These are phyloP conservation scores for Verruconis gallopava DNA, from an alignment of 2,329 filamentous ascomycete genomes.

Conservation along the genomic window DNA sequence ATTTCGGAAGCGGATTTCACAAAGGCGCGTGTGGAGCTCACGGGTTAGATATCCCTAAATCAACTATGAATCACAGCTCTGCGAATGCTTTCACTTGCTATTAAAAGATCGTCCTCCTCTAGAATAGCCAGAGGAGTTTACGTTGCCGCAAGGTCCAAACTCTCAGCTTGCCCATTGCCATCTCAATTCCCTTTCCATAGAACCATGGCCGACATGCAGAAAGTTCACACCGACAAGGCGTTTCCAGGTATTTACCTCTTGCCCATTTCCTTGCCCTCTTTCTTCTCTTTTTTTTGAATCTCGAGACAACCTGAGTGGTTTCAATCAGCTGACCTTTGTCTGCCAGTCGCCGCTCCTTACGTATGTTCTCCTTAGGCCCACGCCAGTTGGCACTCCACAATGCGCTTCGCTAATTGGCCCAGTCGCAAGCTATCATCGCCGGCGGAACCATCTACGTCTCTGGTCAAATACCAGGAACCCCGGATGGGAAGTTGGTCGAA, in stretches of 20 bases:
- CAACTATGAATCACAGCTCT: too few species aligned
- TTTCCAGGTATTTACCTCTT: slow-evolving; percentile 27
- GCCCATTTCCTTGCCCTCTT: neutral
- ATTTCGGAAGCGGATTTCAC: too few species aligned
- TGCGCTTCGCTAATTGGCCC: neutral
- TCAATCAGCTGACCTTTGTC: neutral
- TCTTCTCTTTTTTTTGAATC: too few species aligned
- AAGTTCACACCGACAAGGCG: slow-evolving; percentile 28
- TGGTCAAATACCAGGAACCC: slow-evolving; percentile 63
- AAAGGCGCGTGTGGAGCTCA: too few species aligned
- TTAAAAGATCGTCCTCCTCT: too few species aligned
- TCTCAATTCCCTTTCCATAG: neutral
- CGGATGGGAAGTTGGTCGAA: slow-evolving; percentile 44
- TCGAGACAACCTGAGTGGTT: too few species aligned
- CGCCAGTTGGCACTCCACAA: neutral
- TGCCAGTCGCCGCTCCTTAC: slow-evolving; percentile 9
- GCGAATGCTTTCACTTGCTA: too few species aligned
- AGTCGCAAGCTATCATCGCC: slow-evolving; percentile 51
- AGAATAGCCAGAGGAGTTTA: too few species aligned
- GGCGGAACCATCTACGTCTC: slow-evolving; percentile 58
- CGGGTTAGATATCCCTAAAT: too few species aligned
- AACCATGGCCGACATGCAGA: slow-evolving; percentile 32
- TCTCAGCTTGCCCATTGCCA: too few species aligned
- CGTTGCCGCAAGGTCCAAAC: too few species aligned
- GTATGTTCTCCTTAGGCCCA: slow-evolving; percentile 2